Evolutionary conservation across 2,329 filamentous ascomycete genomes (phyloP), one percentile per base, ranked within the genome.

Genomic region (Aspergillus quadricinctus): DNA sequence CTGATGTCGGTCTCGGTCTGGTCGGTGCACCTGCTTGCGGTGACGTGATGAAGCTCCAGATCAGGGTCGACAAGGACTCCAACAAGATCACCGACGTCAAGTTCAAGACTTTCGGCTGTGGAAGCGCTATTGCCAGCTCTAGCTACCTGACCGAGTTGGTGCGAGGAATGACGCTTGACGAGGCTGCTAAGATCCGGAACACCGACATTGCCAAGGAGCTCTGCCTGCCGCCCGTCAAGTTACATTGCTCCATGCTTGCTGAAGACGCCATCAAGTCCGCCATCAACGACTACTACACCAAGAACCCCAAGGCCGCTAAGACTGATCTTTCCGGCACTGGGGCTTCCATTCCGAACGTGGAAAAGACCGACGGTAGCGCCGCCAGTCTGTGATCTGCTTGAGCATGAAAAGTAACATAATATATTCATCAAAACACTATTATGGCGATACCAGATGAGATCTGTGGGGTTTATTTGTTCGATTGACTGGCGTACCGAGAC

Each of bases 131-230:
- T 76, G 94, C 94, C 46, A 93, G 89, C 62, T 95, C 89, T 57
- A 94, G 89, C 71, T 99, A 99, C 74, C 78, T 99, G 68, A 99
- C 94, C 8, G 92, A 96, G 77, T 81, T 99, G 58, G 92, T 99
- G 61, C 85, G 91, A 62, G 94, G 94, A 59, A 99, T 97, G 93
- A 96, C 88, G 14, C 78, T 99, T 64, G 94, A 99, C 67, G 91
- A 99, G 74, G 94, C 95, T 35, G 87, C 87, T 54, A 88, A 89
- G 78, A 90, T 99, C 67, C 88, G 91, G 80, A 99, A 99, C 78
- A 96, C 93, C 3, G 92, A 99, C 78, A 99, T 99, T 72, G 94
- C 94, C 40, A 95, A 96, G 81, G 95, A 99, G 78, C 81, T 97
- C 56, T 94, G 90, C 89, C 89, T 57, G 87, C 91, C 90, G 37